Evolutionary conservation across 805 yeast genomes (phyloP).

Genomic region (Suhomyces xylopsoci): DNA sequence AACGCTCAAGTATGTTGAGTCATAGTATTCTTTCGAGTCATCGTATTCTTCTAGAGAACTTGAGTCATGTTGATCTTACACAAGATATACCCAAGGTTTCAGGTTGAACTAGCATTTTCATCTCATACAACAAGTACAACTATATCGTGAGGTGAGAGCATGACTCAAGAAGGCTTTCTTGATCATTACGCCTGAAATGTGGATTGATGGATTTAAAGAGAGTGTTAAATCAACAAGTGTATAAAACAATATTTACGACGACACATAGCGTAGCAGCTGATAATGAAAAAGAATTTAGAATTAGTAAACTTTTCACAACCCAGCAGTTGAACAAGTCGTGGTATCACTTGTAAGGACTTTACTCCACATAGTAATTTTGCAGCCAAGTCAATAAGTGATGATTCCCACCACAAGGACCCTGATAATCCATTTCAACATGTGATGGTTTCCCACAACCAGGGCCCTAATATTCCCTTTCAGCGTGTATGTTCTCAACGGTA

Average conservation of each 20-base stretch:
- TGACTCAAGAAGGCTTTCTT: neutral
- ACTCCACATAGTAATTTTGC: neutral
- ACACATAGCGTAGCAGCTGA: neutral
- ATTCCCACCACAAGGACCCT: neutral
- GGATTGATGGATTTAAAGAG: neutral
- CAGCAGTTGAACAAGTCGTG: neutral
- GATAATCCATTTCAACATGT: no score
- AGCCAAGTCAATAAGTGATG: neutral
- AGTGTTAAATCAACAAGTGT: neutral
- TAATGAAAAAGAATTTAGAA: no score
- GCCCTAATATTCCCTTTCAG: neutral
- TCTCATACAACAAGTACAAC: neutral
- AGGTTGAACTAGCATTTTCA: neutral
- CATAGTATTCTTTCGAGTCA: neutral
- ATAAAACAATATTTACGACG: neutral
- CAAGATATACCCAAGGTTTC: neutral
- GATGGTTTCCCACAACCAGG: neutral
- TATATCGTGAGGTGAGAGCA: neutral
- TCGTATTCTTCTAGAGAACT: neutral
- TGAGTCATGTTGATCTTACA: neutral
- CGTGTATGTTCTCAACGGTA: neutral
- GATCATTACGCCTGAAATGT: neutral
- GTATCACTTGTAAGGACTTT: neutral
- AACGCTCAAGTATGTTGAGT: neutral
- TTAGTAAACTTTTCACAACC: neutral